Evolutionary conservation across 1,284 basidiomycete species (phyloP), one percentile per base, ranked within the genome.

Genomic region (Limonomyces culmigenus): DNA sequence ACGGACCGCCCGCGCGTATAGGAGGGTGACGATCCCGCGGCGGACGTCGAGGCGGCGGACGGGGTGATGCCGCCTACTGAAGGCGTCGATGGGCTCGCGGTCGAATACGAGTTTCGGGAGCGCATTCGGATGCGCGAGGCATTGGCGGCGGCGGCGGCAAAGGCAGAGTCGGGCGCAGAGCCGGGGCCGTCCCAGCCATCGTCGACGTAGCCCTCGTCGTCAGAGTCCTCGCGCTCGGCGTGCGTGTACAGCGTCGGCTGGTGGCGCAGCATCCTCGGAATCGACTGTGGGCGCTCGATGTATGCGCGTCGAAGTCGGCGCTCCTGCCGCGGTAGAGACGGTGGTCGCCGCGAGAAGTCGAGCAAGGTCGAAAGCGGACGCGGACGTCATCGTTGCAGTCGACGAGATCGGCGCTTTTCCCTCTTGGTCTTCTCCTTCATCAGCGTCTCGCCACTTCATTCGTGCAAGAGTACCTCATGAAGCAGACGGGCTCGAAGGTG

Each of bases 181-280:
- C 15, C 12, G 40, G 18, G 10, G 25, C n/a, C 41, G 17, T 41
- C 39, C 27, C 37, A 41, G 19, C 43, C 40, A 13, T 66, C 60
- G 59, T 59, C 59, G 39, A 64, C 60, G 12, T 54, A 59, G 37
- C 63, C 56, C 35, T 56, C 62, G 32, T 59, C 60, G 31, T 63
- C 62, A 38, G 53, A 47, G 3, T 47, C 48, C 34, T 52, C 55
- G 37, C 67, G 60, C 47, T 84, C 79, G 33, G 62, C 62, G 43
- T 75, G 75, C 12, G 76, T 57, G 50, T 71, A 79, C 19, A 83
- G 59, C 2, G 71, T 73, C 33, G 76, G 74, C 19, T 63, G 68
- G 50, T 78, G 77, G 35, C 66, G 56, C 41, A 55, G 56, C 49
- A 59, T 54, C 18, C 38, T 40, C 32, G n/a, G n/a, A n/a, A n/a